These are phyloP conservation scores for Aspergillus sp. DNA, from an alignment of 2,329 filamentous ascomycete species.

Conservation along the genomic window DNA sequence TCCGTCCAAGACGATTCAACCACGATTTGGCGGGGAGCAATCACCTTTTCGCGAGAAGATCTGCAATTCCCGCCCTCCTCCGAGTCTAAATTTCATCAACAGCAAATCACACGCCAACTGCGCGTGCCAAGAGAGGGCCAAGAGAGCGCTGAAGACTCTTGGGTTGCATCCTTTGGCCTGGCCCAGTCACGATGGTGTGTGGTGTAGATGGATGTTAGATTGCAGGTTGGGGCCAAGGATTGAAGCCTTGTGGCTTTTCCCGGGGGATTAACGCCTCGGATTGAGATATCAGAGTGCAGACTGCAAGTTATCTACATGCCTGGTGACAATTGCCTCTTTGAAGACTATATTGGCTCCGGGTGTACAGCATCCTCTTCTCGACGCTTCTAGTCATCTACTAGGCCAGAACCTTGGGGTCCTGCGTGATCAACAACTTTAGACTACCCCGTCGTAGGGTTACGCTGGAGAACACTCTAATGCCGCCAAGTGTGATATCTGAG, in stretches of 20 bases:
- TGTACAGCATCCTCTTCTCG: no score
- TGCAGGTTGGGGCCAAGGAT: neutral
- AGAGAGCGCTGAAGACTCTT: conserved; percentile 4
- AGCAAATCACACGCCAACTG: conserved; percentile 6
- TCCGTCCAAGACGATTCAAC: neutral
- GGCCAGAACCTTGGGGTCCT: neutral
- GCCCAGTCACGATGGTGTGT: neutral
- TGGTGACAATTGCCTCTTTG: no score
- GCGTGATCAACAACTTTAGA: neutral
- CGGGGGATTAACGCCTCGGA: neutral
- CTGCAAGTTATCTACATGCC: no score
- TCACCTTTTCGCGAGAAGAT: conserved; percentile 4
- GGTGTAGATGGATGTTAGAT: neutral
- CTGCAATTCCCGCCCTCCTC: conserved; percentile 1
- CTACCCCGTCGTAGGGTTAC: neutral
- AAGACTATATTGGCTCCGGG: no score
- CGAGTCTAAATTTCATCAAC: neutral
- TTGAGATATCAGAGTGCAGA: no score
- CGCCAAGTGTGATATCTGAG: conserved; percentile 2
- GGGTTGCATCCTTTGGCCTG: conserved; percentile 16
- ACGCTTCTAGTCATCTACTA: no score
- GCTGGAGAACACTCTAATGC: neutral
- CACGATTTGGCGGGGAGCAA: neutral
- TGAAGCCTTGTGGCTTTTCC: conserved; percentile 14
- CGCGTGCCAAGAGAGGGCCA: conserved; percentile 1